Conservation (phyloP, 805 yeast genomes). For the Saturnispora besseyi region DNA sequence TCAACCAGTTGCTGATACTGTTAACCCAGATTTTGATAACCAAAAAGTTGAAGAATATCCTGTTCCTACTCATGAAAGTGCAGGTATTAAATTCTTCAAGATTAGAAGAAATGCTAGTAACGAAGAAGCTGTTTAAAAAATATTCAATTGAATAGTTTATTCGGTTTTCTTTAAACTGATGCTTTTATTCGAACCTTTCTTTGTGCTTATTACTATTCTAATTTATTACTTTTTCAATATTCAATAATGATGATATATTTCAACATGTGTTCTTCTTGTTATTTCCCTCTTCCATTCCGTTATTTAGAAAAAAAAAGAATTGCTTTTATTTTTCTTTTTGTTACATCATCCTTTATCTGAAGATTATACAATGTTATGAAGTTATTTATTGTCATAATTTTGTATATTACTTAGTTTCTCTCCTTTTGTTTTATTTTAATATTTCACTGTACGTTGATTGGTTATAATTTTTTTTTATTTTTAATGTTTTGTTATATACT, state of each 20-base stretch:
- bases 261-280: no score
- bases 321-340: no score
- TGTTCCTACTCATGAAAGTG: constrained; percentile 31
- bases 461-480: background rate
- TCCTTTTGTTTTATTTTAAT: background rate
- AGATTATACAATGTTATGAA: background rate
- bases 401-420: background rate
- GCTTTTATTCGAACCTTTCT: background rate
- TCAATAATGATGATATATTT: background rate
- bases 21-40: constrained; percentile 17
- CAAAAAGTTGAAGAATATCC: constrained; percentile 1
- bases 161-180: background rate
- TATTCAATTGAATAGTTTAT: no score
- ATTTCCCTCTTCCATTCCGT: no score
- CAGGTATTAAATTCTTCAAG: constrained; percentile 69
- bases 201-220: background rate
- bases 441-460: background rate
- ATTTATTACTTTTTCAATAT: no score
- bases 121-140: constrained; percentile 26
- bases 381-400: background rate
- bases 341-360: no score
- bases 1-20: constrained; percentile 2
- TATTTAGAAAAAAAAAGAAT: no score
- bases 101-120: constrained; percentile 47
- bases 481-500: background rate